These are phyloP conservation scores for Corchorus capsularis DNA, from an alignment of 345 rosid species.

Conservation along the genomic window DNA sequence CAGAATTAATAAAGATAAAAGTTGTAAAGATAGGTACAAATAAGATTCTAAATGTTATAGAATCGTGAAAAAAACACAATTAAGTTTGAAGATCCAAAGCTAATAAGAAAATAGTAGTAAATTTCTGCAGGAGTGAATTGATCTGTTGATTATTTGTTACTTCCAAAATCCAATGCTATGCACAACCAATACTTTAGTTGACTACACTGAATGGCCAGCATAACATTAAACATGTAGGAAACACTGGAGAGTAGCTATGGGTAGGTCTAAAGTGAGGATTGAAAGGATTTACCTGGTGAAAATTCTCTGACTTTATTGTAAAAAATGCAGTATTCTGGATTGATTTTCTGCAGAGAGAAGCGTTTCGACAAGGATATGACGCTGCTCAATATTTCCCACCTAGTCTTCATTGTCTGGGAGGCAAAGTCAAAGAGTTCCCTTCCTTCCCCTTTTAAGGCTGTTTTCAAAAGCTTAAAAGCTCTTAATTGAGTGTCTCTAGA, in stretches of 20 bases:
- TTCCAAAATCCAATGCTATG: not conserved
- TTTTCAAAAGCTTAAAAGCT: conserved; percentile 53
- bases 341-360: conserved; percentile 48
- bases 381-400: conserved; percentile 43
- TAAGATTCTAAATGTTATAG: not conserved
- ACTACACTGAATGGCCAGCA: no score
- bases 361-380: conserved; percentile 45
- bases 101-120: not conserved
- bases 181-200: no score
- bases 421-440: conserved; percentile 49
- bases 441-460: conserved; percentile 35
- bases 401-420: conserved; percentile 43
- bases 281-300: conserved; percentile 40
- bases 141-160: not conserved
- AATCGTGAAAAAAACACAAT: not conserved
- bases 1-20: no score
- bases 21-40: no score
- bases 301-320: conserved; percentile 36
- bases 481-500: conserved; percentile 62
- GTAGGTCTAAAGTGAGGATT: not conserved
- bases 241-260: not conserved
- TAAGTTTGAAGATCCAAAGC: not conserved
- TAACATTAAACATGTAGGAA: no score
- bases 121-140: not conserved
- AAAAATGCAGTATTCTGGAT: conserved; percentile 47